Evolutionary conservation across 2,329 filamentous ascomycete genomes (phyloP).

Genomic region (Penicillium sp.): DNA sequence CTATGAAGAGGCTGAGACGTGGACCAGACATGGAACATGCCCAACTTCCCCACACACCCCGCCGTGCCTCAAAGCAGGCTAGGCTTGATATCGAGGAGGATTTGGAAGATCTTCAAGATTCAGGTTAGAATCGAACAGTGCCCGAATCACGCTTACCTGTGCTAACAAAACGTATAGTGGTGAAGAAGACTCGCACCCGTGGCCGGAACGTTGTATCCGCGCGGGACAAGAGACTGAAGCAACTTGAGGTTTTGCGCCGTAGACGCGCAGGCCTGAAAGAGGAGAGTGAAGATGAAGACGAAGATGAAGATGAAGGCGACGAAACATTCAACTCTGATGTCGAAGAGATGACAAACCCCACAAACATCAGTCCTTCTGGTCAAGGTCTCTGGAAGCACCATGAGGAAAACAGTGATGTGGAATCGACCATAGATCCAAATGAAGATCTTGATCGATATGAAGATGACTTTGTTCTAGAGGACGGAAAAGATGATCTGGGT

Average conservation of each 20-base stretch:
- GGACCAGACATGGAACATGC: constrained; percentile 16
- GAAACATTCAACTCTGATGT: constrained; percentile 13
- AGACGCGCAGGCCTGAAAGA: constrained; percentile 45
- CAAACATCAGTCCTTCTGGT: constrained; percentile 1
- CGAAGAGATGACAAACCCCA: constrained; percentile 8
- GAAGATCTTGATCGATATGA: constrained; percentile 59
- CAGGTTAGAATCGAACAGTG: constrained; percentile 29
- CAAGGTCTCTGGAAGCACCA: constrained; percentile 9
- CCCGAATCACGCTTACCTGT: background rate
- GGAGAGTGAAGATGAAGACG: constrained; percentile 13
- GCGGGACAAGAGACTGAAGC: constrained; percentile 40
- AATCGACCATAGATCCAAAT: constrained; percentile 30
- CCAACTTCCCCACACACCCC: constrained; percentile 29
- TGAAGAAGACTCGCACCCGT: constrained; percentile 44
- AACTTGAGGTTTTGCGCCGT: constrained; percentile 47
- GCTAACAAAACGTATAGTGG: constrained; percentile 25
- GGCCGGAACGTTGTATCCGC: constrained; percentile 42
- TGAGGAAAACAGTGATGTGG: constrained; percentile 33
- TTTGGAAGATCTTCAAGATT: constrained; percentile 47
- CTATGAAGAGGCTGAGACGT: constrained; percentile 27
- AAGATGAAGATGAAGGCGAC: constrained; percentile 14
- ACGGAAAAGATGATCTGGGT: constrained; percentile 61
- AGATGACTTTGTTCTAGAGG: constrained; percentile 66
- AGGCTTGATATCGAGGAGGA: constrained; percentile 49
- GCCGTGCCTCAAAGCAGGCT: constrained; percentile 31